Evolutionary conservation across 2,329 filamentous ascomycete genomes (phyloP).

Genomic region (Colletotrichum caudatum): DNA sequence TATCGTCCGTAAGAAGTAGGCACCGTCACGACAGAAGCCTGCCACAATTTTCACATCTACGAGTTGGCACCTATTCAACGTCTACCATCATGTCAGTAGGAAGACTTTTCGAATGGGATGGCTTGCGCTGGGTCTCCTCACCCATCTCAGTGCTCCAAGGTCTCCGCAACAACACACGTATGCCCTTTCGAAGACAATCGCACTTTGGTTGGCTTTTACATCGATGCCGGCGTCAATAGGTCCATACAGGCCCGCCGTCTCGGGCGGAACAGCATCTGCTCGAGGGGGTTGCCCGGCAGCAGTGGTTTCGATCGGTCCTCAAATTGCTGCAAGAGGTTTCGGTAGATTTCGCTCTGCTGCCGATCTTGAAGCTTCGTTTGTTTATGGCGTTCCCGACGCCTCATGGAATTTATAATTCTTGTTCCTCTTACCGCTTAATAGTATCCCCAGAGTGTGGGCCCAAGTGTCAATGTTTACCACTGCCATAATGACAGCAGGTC

Average conservation of each 20-base stretch:
- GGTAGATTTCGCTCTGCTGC: background rate
- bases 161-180: conserved; percentile 70
- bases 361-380: background rate
- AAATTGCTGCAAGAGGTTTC: no score
- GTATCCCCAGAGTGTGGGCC: background rate
- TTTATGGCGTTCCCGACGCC: no score
- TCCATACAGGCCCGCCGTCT: conserved; percentile 54
- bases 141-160: conserved; percentile 69
- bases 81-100: background rate
- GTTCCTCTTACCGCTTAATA: no score
- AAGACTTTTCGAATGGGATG: background rate
- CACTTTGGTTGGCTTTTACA: conserved; percentile 67
- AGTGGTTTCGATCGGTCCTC: background rate
- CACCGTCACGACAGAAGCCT: no score
- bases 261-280: no score
- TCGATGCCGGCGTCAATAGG: conserved; percentile 56
- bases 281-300: background rate
- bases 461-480: background rate
- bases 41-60: conserved; percentile 59
- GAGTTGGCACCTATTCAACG: no score
- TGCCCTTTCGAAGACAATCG: conserved; percentile 65
- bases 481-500: background rate
- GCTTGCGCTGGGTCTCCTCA: conserved; percentile 58
- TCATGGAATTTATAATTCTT: no score
- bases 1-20: background rate